These are phyloP conservation scores for Delphinella strobiligena DNA, from an alignment of 2,329 filamentous ascomycete genomes.

Conservation along the genomic window DNA sequence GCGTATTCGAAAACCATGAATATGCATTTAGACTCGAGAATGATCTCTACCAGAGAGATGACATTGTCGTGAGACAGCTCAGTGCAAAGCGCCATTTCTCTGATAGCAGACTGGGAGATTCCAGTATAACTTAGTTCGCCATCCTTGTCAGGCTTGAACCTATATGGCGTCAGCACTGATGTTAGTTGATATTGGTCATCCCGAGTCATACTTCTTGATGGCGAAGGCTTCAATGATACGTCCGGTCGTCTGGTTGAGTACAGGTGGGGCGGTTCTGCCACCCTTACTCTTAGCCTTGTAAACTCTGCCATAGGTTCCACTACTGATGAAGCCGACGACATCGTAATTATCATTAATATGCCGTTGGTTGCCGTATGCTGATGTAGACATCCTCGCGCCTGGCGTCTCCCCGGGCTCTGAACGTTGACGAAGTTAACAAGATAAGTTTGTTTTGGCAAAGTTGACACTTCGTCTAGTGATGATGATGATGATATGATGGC, in stretches of 20 bases:
- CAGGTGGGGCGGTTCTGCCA: constrained; percentile 34
- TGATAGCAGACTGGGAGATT: constrained; percentile 91
- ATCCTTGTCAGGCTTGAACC: constrained; percentile 95
- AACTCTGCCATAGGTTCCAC: constrained; percentile 92
- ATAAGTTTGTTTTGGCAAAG: too few relatives aligned
- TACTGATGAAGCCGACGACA: constrained; percentile 96
- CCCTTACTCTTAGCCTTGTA: constrained; percentile 83
- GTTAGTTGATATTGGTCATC: too few relatives aligned
- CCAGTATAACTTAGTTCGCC: constrained; percentile 95
- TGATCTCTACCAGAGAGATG: constrained; percentile 85
- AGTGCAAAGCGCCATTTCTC: constrained; percentile 94
- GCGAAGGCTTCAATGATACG: constrained; percentile 63
- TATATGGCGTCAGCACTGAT: constrained; percentile 15
- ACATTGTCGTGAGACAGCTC: constrained; percentile 84
- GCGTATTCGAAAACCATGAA: constrained; percentile 99
- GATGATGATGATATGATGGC: too few relatives aligned
- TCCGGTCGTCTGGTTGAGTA: constrained; percentile 11
- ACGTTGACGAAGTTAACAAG: too few relatives aligned
- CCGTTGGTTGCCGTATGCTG: constrained; percentile 55
- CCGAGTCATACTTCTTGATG: constrained; percentile 77
- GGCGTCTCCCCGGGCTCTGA: constrained; percentile 6
- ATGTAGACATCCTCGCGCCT: constrained; percentile 5
- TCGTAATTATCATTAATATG: constrained; percentile 88
- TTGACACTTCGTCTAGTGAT: too few relatives aligned
- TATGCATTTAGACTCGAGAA: constrained; percentile 96